These are phyloP conservation scores for Begonia loranthoides DNA, from an alignment of 306 rosid species.

Conservation along the genomic window DNA sequence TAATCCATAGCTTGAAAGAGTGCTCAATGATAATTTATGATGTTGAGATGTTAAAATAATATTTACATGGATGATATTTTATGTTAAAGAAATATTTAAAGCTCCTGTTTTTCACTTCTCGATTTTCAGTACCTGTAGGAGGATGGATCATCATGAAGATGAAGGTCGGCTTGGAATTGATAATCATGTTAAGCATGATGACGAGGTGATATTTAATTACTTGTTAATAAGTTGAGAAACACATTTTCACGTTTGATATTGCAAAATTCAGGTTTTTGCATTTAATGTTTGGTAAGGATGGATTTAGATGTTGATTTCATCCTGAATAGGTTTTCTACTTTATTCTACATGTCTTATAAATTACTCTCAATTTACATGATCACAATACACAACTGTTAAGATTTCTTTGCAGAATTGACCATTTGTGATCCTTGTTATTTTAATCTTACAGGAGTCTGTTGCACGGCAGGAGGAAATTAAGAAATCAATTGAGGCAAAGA, in stretches of 20 bases:
- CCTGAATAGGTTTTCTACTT: too few species aligned
- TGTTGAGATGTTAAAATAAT: background rate
- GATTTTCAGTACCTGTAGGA: background rate
- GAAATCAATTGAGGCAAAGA: slow-evolving; percentile 71
- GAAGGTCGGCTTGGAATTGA: slow-evolving; percentile 43
- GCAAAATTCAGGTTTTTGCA: background rate
- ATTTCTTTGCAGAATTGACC: too few species aligned
- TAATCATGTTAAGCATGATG: slow-evolving; percentile 66
- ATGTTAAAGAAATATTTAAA: too few species aligned
- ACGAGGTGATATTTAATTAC: slow-evolving; percentile 40
- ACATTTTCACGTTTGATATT: too few species aligned
- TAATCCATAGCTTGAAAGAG: too few species aligned
- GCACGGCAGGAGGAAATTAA: slow-evolving; percentile 89
- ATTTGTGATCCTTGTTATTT: slow-evolving; percentile 7
- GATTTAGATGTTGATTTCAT: background rate
- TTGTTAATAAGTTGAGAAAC: background rate
- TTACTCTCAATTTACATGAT: too few species aligned
- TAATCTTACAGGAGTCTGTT: slow-evolving; percentile 53
- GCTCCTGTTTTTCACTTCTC: background rate
- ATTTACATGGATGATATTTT: background rate
- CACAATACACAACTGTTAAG: too few species aligned
- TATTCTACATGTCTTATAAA: too few species aligned
- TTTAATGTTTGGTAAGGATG: slow-evolving; percentile 1
- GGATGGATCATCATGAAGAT: slow-evolving; percentile 64
- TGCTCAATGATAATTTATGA: background rate